Conservation (phyloP, 257 asterid genomes). For the Verbascum thapsus region DNA sequence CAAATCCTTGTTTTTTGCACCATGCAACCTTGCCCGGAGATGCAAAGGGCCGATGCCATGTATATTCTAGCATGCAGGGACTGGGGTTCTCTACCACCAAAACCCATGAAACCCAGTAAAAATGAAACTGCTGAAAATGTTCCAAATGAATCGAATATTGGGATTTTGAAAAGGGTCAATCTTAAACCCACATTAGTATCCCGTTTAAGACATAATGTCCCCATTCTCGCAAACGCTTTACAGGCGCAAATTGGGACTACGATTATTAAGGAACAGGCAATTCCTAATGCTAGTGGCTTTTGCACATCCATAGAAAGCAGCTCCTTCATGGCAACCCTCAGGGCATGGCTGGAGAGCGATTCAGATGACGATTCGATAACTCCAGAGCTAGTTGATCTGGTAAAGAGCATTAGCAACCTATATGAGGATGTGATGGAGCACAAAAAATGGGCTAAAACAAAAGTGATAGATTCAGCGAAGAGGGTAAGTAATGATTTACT, state of each 20-base stretch:
- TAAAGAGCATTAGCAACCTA: slow-evolving; percentile 10
- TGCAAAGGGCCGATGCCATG: slow-evolving; percentile 20
- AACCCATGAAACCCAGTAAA: background rate
- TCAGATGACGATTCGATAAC: slow-evolving; percentile 15
- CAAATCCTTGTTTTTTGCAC: slow-evolving; percentile 17
- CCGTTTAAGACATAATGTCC: background rate
- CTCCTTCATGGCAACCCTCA: slow-evolving; percentile 16
- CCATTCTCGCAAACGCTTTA: slow-evolving; percentile 1
- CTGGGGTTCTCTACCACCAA: slow-evolving; percentile 27
- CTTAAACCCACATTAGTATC: background rate
- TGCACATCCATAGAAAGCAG: slow-evolving; percentile 12
- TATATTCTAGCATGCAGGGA: slow-evolving; percentile 15
- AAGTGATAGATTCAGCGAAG: slow-evolving; percentile 24
- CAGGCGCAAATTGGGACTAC: background rate
- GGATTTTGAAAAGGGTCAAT: slow-evolving; percentile 11
- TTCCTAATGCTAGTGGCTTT: background rate
- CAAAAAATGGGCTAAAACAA: slow-evolving; percentile 30
- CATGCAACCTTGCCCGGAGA: background rate
- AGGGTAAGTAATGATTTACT: slow-evolving; percentile 12
- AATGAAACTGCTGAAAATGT: slow-evolving; percentile 17
- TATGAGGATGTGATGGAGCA: slow-evolving; percentile 17
- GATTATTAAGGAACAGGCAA: background rate
- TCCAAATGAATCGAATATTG: background rate
- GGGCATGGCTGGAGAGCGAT: slow-evolving; percentile 5
- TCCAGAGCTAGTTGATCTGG: slow-evolving; percentile 11